Evolutionary conservation across 345 rosid species (phyloP).

Genomic region (Euphorbia tirucalli): DNA sequence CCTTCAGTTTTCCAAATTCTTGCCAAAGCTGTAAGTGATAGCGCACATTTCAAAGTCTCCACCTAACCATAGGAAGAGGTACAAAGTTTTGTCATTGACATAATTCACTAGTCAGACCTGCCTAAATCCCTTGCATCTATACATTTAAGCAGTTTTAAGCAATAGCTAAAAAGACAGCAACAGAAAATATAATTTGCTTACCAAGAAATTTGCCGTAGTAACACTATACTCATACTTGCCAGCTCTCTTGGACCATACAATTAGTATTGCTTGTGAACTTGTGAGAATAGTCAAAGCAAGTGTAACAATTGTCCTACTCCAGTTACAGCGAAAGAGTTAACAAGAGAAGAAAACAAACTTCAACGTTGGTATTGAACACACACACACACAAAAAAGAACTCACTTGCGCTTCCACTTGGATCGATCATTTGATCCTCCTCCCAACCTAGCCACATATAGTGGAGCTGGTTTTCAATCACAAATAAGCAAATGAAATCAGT

Average conservation of each 20-base stretch:
- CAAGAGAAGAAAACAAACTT: background rate
- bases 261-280: conserved; percentile 94
- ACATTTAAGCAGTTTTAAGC: background rate
- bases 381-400: conserved; percentile 6
- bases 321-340: background rate
- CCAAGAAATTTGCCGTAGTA: conserved; percentile 94
- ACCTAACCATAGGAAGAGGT: conserved; percentile 47
- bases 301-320: conserved; percentile 65
- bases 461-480: conserved; percentile 32
- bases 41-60: conserved; percentile 84
- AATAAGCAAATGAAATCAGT: background rate
- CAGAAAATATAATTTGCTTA: conserved; percentile 29
- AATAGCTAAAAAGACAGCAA: background rate
- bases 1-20: conserved; percentile 80
- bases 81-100: background rate
- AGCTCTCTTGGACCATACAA: conserved; percentile 99
- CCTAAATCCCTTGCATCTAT: background rate
- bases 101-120: background rate
- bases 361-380: background rate
- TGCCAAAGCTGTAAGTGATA: conserved; percentile 84
- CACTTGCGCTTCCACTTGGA: conserved; percentile 83
- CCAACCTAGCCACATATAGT: conserved; percentile 32
- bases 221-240: conserved; percentile 95
- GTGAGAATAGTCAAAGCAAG: conserved; percentile 81
- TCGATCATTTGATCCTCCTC: conserved; percentile 41